Conservation (phyloP, 176 grass and related monocot species). For the Phragmites australis region DNA sequence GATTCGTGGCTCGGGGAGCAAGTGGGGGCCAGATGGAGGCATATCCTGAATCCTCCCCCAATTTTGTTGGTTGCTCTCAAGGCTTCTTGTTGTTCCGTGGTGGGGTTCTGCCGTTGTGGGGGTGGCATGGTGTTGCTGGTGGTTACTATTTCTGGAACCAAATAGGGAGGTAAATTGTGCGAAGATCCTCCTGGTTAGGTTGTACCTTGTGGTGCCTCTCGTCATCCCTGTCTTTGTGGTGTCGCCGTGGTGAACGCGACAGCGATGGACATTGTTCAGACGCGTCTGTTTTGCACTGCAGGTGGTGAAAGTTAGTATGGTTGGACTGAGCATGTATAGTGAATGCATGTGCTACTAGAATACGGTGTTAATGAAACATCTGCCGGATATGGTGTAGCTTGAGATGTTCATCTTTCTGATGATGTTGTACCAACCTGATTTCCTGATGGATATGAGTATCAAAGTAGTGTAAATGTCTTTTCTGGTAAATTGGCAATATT, state of each 20-base stretch:
- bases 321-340: neutral
- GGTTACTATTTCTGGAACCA: slow-evolving; percentile 30
- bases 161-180: neutral
- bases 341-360: neutral
- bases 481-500: neutral
- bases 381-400: neutral
- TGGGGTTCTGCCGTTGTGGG: slow-evolving; percentile 42
- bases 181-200: slow-evolving; percentile 17
- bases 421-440: neutral
- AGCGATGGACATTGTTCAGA: neutral
- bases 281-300: neutral
- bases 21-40: slow-evolving; percentile 51
- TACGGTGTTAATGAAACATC: neutral
- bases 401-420: neutral
- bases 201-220: neutral
- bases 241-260: neutral
- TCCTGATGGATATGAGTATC: neutral
- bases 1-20: slow-evolving; percentile 48
- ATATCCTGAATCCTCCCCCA: slow-evolving; percentile 42
- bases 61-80: neutral
- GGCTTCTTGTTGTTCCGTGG: slow-evolving; percentile 35
- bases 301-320: neutral
- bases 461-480: neutral
- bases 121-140: slow-evolving; percentile 32
- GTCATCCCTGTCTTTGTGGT: slow-evolving; percentile 15